Evolutionary conservation across 2,329 filamentous ascomycete genomes (phyloP), one percentile per base, ranked within the genome.

Genomic region (Penicillium verrucosum): DNA sequence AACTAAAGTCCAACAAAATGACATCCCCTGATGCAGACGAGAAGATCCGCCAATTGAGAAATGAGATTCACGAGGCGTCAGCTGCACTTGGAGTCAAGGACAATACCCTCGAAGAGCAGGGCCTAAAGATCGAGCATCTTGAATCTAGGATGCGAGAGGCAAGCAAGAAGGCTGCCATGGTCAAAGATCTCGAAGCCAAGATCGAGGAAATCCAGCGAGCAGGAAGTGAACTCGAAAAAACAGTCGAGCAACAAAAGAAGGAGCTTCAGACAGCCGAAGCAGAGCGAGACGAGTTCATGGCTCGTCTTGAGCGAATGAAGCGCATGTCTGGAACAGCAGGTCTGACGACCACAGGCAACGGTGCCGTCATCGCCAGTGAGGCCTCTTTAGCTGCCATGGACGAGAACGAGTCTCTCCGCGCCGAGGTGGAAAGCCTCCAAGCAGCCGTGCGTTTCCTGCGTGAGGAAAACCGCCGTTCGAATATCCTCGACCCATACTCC

Each of bases 121-220:
- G 88, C n/a, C 88, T 97, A 64, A 92, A 94, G 73, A 96, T 97
- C 64, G 93, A 97, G 74, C 90, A 94, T 40, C 85, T 97, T 37
- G 90, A 96, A 73, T 89, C 90, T 8, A 83, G 90, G 56, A 92
- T 94, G 87, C 86, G 87, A 56, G 92, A 95, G 68, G 89, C 90
- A 6, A 85, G 86, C 62, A 86, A 89, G 70, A 92, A 93, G 74
- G 85, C 89, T 14, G 84, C 73, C 3, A 70, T 74, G 57, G 74
- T 76, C 21, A 78, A 77, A 59, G 75, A 77, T 7, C 69, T 78
- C 30, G 76, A 78, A 61, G 57, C 65, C 14, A 73, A 76, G 56
- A 69, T 79, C 41, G 74, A 77, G 56, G 65, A 69, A n/a, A 61
- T 75, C 42, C 72, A 73, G 53, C 54, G 65, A 12, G 72, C 73